These are phyloP conservation scores for Aspergillus terreus DNA, from an alignment of 2,329 filamentous ascomycete species.

Conservation along the genomic window DNA sequence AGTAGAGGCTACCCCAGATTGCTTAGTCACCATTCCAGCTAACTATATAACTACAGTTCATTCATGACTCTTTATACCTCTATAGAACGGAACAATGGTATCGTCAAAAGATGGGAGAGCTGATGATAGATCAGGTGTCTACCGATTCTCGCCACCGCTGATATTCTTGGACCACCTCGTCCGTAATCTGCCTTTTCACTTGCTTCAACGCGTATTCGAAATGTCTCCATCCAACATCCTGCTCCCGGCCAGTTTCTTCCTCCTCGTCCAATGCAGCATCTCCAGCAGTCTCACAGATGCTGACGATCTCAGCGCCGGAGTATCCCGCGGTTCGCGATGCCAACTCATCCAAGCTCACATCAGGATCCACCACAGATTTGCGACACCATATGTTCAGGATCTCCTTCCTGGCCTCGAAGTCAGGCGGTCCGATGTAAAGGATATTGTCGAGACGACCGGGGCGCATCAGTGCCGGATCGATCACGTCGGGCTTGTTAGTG, in stretches of 20 bases:
- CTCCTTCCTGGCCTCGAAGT: slow-evolving; percentile 66
- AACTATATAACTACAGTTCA: no score
- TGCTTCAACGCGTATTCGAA: slow-evolving; percentile 42
- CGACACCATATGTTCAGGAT: slow-evolving; percentile 68
- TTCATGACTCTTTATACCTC: no score
- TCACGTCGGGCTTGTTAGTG: slow-evolving; percentile 81
- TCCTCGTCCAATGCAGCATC: slow-evolving; percentile 52
- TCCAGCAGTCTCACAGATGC: slow-evolving; percentile 52
- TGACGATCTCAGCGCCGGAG: slow-evolving; percentile 79
- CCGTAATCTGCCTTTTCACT: slow-evolving; percentile 58
- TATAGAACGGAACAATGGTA: no score
- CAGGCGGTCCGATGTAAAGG: slow-evolving; percentile 81
- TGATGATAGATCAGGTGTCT: slow-evolving; percentile 8
- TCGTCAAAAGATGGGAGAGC: no score
- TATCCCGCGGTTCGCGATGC: slow-evolving; percentile 68
- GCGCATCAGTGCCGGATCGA: slow-evolving; percentile 81
- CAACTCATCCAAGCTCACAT: slow-evolving; percentile 64
- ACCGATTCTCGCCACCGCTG: slow-evolving; percentile 48
- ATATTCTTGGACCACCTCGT: slow-evolving; percentile 56
- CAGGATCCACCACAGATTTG: slow-evolving; percentile 56
- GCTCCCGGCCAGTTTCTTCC: slow-evolving; percentile 39
- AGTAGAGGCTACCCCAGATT: no score
- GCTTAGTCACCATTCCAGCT: no score
- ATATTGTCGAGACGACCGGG: slow-evolving; percentile 81
- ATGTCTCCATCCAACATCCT: slow-evolving; percentile 38